Evolutionary conservation across 768 basidiomycete species (phyloP), one percentile per base, ranked within the genome.

Genomic region (Xerocomus potaroensis): DNA sequence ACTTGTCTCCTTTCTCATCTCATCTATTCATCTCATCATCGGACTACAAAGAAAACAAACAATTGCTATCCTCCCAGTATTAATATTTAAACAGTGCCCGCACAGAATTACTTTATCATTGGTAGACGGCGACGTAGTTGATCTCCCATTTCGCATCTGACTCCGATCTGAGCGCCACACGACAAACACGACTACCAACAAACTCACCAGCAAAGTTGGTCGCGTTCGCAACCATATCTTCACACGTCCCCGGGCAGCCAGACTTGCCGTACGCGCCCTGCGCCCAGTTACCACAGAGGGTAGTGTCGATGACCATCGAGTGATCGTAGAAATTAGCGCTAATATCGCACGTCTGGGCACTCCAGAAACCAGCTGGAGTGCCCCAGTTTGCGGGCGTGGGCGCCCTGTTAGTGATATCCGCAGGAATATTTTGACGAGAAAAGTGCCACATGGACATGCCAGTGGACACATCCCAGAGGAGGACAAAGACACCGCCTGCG

Each of bases 371-470:
- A 34, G 61, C 71, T 30, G 82, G 82, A 3, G 60, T 56, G 9
- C 74, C 73, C 83, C 81, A 83, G 16, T 53, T 62, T 24, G 62
- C 52, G 2, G 80, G 81, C 36, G 74, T 62, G 3, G 79, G 81
- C 4, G 57, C 56, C 46, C 69, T 58, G 16, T 59, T 60, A 6
- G 63, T 65, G 59, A 83, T 76, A 58, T 83, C 79, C 4, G 49
- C 51, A 8, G 81, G 81, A 24, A 83, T 75, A 9, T 69, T 60
- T n/a, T 54, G 51, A 18, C 81, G 72, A 7, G 74, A 34, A 65
- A 83, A 83, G 51, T 71, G 72, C 78, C 79, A 83, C 16, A 79
- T 64, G 44, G 67, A 73, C 61, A 83, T 79, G 15, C 79, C 80
- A 1, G 59, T 30, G 4, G 35, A 8, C 33, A 48, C 48, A 38